Percentiles rank a stretch among this genome's conserved stretches.
Evolutionary conservation across 2,329 filamentous ascomycete species (phyloP).

Genomic region (Colletotrichum brevisporum): DNA sequence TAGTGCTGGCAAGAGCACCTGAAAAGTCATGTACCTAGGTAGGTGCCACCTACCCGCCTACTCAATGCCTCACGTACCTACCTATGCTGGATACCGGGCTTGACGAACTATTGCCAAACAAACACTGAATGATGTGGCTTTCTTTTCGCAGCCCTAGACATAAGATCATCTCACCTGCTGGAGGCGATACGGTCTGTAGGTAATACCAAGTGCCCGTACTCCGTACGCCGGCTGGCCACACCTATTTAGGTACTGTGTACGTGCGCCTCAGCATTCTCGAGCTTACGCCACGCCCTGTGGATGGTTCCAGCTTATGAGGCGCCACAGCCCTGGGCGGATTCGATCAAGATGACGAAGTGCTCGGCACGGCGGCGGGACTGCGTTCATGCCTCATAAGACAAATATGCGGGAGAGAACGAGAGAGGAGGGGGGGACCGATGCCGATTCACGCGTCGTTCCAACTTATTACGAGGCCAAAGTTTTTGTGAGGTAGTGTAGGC

Average conservation of each 20-base stretch:
- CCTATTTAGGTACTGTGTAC: background rate
- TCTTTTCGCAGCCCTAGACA: too few relatives aligned
- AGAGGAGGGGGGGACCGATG: background rate
- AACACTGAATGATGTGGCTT: too few relatives aligned
- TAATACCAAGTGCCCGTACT: background rate
- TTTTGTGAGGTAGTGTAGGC: background rate
- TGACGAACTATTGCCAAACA: too few relatives aligned
- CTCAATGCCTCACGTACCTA: too few relatives aligned
- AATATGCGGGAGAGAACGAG: too few relatives aligned
- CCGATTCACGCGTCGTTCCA: background rate
- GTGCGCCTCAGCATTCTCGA: constrained; percentile 17
- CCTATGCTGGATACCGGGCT: too few relatives aligned
- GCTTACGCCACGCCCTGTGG: constrained; percentile 27
- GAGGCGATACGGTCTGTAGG: background rate
- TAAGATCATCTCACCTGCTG: too few relatives aligned
- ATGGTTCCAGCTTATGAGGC: constrained; percentile 18
- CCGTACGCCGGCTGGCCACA: background rate
- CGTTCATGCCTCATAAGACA: too few relatives aligned
- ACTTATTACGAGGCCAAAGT: background rate
- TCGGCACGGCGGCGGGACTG: background rate
- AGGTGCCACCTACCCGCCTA: too few relatives aligned
- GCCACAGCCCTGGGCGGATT: constrained; percentile 6
- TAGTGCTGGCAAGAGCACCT: too few relatives aligned
- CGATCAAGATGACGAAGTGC: constrained; percentile 2
- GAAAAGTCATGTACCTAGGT: too few relatives aligned